A percentile compares a stretch with the other conserved stretches of the same genome.
phyloP scores from a whole-genome alignment of 352 stramenopile species.

The Phytophthora podocarpi region DNA sequence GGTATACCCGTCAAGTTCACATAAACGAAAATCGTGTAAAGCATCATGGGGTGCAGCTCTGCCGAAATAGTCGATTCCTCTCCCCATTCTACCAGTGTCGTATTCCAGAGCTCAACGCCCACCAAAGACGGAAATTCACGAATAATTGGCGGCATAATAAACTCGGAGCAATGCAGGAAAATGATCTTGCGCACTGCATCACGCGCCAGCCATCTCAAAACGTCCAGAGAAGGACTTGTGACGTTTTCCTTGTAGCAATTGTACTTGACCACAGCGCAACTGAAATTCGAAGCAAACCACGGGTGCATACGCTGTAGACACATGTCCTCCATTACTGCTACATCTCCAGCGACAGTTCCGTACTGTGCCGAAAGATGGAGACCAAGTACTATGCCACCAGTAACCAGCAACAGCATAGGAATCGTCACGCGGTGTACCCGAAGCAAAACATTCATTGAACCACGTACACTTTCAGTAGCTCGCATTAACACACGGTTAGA shows the following conservation, averaged over 20 bases:
- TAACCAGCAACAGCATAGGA: slow-evolving; percentile 26
- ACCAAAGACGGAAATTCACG: slow-evolving; percentile 44
- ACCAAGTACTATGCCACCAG: slow-evolving; percentile 2
- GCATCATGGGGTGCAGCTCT: slow-evolving; percentile 28
- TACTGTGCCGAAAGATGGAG: slow-evolving; percentile 12
- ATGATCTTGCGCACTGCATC: slow-evolving; percentile 33
- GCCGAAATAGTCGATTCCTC: slow-evolving; percentile 38
- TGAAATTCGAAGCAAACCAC: slow-evolving; percentile 45
- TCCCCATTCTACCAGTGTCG: slow-evolving; percentile 47
- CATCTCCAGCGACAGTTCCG: background rate
- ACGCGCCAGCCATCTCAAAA: slow-evolving; percentile 28
- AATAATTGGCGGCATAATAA: slow-evolving; percentile 42
- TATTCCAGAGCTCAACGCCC: slow-evolving; percentile 63
- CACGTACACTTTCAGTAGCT: background rate
- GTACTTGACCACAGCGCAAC: slow-evolving; percentile 41
- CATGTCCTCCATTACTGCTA: background rate
- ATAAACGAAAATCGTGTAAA: slow-evolving; percentile 41
- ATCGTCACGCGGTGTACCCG: slow-evolving; percentile 14
- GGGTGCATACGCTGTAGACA: slow-evolving; percentile 41
- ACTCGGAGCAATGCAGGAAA: slow-evolving; percentile 49
- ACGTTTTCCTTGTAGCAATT: slow-evolving; percentile 40
- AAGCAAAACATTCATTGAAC: background rate
- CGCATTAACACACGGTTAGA: background rate
- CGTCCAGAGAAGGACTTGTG: background rate
- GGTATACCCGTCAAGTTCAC: slow-evolving; percentile 54